phyloP scores from a whole-genome alignment of 2,329 filamentous ascomycete genomes.

The Stachybotrys elegans region DNA sequence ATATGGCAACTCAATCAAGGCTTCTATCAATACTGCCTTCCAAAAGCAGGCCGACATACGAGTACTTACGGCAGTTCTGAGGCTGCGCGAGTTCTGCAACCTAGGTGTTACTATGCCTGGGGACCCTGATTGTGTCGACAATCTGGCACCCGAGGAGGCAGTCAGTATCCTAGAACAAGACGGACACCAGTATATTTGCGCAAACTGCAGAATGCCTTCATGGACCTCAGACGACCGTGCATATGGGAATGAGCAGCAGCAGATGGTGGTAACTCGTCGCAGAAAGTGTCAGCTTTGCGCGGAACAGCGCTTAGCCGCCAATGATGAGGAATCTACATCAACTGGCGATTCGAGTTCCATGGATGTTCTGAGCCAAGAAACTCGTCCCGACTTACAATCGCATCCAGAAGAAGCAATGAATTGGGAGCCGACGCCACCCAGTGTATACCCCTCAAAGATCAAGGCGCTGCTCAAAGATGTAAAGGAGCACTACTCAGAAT shows the following conservation, averaged over 20 bases:
- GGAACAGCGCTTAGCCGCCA: no score
- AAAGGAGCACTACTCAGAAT: not conserved
- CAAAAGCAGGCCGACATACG: not conserved
- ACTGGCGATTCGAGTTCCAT: no score
- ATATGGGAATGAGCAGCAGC: no score
- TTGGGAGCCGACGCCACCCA: not conserved
- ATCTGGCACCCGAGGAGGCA: not conserved
- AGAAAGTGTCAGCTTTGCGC: no score
- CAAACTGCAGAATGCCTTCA: not conserved
- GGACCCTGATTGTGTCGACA: no score
- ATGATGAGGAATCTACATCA: no score
- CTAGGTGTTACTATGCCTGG: no score
- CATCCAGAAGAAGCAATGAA: no score
- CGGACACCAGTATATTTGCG: not conserved
- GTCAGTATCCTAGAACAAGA: not conserved
- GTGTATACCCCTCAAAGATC: slow-evolving; percentile 1
- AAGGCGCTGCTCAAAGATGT: slow-evolving; percentile 1
- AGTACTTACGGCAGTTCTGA: not conserved
- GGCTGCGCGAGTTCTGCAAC: slow-evolving; percentile 6
- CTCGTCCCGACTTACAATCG: no score
- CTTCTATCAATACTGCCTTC: not conserved
- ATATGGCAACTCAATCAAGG: slow-evolving; percentile 1
- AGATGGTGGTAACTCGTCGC: no score
- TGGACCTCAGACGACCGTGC: not conserved
- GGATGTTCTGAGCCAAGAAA: no score